Base-by-base conservation (phyloP, 352 stramenopile genomes). In the Hyaloperonospora arabidopsidis region DNA sequence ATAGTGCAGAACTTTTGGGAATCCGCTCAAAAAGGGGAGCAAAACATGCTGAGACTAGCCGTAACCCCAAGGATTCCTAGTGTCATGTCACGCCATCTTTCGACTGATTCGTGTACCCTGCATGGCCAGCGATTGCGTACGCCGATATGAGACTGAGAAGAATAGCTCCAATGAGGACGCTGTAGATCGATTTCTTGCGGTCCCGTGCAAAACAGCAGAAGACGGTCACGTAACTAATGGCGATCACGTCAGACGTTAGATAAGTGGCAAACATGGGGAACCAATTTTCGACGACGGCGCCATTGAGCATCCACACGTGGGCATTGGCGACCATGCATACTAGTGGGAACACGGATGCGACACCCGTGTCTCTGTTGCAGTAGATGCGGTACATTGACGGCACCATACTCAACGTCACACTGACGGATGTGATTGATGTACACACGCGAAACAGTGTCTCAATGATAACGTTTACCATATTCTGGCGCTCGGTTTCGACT, bases 221-320 rank as follows among this genome's bases (percentile, higher is more conserved):
- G 0, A 65, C 45, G 11, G 45, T 45, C 5, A 74, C 53, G 49
- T 69, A 71, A 38, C 40, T 22, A 36, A 66, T 49, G 13, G 59
- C 55, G 19, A 65, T 61, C 17, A 60, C 8, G 51, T 74, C 57
- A 38, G 50, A 60, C 2, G 56, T 61, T 35, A 68, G 40, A 46
- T 67, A 72, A 25, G 65, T 68, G 55, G 58, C 61, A 32, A 74
- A 71, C 49, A 74, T 64, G 7, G 68, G 68, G 63, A 77, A 75
- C 54, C 54, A 70, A 32, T 70, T 68, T 40, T 61, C 45, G 17
- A 57, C 55, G 21, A 72, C 46, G 39, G 54, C 46, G 15, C 68
- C 59, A 53, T 73, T 44, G 34, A 74, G 32, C 63, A 75, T 73
- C 63, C 62, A 74, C 10, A 77, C 49, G 50, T 72, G 62, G 0